A percentile compares a stretch with the other conserved stretches of the same genome.
Conservation (phyloP, 805 yeast species). For the Starmerella tilneyi region DNA sequence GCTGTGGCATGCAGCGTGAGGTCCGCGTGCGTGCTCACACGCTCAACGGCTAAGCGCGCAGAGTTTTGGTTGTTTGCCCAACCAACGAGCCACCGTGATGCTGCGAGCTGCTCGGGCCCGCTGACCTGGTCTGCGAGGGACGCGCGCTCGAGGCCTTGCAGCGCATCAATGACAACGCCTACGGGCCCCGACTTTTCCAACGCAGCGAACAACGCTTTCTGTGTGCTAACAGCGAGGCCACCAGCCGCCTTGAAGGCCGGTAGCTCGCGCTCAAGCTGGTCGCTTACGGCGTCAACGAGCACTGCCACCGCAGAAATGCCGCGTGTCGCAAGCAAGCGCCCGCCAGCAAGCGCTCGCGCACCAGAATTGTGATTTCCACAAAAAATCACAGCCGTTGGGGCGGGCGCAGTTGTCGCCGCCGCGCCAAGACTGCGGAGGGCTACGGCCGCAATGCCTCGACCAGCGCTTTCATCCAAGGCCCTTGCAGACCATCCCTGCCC, state of each 20-base stretch:
- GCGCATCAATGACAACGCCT: background rate
- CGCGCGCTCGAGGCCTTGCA: constrained; percentile 5
- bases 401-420: background rate
- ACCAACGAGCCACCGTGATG: constrained; percentile 8
- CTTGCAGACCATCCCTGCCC: constrained; percentile 6
- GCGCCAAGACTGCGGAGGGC: background rate
- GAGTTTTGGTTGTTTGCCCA: constrained; percentile 3
- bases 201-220: constrained; percentile 3
- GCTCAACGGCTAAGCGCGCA: constrained; percentile 1
- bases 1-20: constrained; percentile 3
- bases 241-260: constrained; percentile 5
- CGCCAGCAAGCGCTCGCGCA: constrained; percentile 5
- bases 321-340: constrained; percentile 3
- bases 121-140: constrained; percentile 6
- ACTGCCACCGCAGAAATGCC: background rate
- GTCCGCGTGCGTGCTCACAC: background rate
- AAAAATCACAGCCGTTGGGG: background rate
- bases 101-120: constrained; percentile 7
- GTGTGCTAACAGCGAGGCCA: background rate
- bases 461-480: constrained; percentile 1
- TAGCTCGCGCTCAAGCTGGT: background rate
- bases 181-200: background rate
- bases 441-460: constrained; percentile 2
- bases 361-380: constrained; percentile 1
- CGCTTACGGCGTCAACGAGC: background rate